A percentile compares a stretch with the other conserved stretches of the same genome.
phyloP scores from a whole-genome alignment of 306 rosid species.

The Cucumis cinereus region DNA sequence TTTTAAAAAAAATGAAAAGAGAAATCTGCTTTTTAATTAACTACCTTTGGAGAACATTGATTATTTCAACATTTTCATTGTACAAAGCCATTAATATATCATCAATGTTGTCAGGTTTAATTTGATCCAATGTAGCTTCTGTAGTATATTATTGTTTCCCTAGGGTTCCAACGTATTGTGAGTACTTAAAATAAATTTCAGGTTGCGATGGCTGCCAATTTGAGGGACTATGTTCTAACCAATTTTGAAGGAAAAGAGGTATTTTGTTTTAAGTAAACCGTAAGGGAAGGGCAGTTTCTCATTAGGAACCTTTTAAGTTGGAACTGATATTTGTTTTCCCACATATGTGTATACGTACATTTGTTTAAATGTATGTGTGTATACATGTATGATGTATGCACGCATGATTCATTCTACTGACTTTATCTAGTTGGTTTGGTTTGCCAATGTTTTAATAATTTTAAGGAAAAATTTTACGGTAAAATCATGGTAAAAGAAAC shows the following conservation, averaged over 20 bases:
- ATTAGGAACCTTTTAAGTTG: not conserved
- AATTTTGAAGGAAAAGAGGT: slow-evolving; percentile 74
- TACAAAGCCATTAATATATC: not conserved
- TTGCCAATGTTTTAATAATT: not conserved
- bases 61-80: not conserved
- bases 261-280: not conserved
- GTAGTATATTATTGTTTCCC: not conserved
- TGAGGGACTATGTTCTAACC: slow-evolving; percentile 64
- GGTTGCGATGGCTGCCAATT: slow-evolving; percentile 95
- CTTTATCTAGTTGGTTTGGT: not conserved
- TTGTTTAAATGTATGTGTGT: not conserved
- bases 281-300: not conserved
- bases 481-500: not conserved
- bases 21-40: not conserved
- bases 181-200: slow-evolving; percentile 15
- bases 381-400: not conserved
- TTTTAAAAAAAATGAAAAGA: not conserved
- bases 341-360: not conserved
- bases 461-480: not conserved
- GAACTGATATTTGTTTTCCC: not conserved
- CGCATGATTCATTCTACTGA: not conserved
- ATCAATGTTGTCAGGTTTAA: not conserved
- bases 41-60: not conserved
- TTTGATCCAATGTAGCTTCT: not conserved
- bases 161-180: not conserved